phyloP scores from a whole-genome alignment of 139 green algal species.

The Nannochloris sp. region DNA sequence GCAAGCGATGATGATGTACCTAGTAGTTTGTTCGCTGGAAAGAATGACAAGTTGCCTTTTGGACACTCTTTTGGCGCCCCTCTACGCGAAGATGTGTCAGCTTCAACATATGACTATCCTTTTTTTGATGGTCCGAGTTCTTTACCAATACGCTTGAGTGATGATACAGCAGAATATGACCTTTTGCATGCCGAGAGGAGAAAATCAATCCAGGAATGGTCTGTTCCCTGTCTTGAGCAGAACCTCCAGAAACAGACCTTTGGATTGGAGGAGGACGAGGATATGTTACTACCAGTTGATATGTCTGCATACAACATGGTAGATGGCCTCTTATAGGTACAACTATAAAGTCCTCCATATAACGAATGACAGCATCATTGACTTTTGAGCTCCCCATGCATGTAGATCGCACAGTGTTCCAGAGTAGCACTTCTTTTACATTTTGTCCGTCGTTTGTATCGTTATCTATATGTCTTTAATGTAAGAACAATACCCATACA shows the following conservation, averaged over 20 bases:
- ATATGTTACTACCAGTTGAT: constrained; percentile 8
- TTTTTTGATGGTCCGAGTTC: constrained; percentile 2
- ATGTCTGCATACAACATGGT: constrained; percentile 6
- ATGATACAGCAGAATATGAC: neutral
- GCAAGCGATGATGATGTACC: constrained; percentile 3
- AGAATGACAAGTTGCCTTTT: no score
- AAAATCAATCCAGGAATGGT: neutral
- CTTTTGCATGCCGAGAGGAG: neutral
- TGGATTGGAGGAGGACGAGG: neutral
- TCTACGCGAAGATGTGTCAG: neutral
- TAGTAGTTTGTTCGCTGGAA: no score
- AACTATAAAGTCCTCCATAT: neutral
- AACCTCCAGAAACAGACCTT: neutral
- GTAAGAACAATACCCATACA: no score
- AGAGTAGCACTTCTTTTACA: no score
- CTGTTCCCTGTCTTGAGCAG: neutral
- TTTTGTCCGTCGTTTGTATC: no score
- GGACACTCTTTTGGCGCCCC: no score
- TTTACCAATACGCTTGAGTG: neutral
- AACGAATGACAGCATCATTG: no score
- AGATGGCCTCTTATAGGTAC: constrained; percentile 9
- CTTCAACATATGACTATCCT: neutral
- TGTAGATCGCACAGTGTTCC: no score
- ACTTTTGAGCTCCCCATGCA: no score
- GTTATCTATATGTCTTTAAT: no score